Evolutionary conservation across 176 grass and related monocot genomes (phyloP).

Genomic region (Raddia distichophylla): DNA sequence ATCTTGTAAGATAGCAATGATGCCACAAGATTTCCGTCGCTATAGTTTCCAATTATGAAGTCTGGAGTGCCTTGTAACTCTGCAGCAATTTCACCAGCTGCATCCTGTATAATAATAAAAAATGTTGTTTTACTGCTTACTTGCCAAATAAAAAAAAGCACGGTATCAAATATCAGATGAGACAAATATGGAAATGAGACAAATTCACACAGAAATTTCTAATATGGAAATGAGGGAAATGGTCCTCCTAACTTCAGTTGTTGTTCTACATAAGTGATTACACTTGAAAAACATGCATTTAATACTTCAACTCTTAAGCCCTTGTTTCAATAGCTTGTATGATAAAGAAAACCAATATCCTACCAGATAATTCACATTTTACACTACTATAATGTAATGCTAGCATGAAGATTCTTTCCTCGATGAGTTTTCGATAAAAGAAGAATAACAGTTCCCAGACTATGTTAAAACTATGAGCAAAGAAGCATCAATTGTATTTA

Average conservation of each 20-base stretch:
- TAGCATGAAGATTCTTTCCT: neutral
- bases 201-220: neutral
- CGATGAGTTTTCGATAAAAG: neutral
- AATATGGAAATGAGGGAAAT: neutral
- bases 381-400: neutral
- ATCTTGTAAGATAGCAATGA: conserved; percentile 86
- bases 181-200: neutral
- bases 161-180: conserved; percentile 1
- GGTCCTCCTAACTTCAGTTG: neutral
- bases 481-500: conserved; percentile 41
- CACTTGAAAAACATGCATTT: neutral
- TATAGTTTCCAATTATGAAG: conserved; percentile 97
- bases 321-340: neutral
- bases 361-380: conserved; percentile 28
- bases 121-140: neutral
- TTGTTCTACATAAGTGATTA: conserved; percentile 2
- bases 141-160: neutral
- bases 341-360: neutral
- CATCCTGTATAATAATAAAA: conserved; percentile 61
- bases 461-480: conserved; percentile 10
- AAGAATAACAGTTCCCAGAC: conserved; percentile 5
- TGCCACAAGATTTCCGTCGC: conserved; percentile 97
- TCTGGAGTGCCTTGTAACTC: conserved; percentile 88
- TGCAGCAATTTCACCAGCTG: conserved; percentile 80
- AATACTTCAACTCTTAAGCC: neutral